Percentiles rank a stretch among this genome's conserved stretches.
phyloP scores from a whole-genome alignment of 1,284 basidiomycete species.

The Cryptococcus amylolentus region DNA sequence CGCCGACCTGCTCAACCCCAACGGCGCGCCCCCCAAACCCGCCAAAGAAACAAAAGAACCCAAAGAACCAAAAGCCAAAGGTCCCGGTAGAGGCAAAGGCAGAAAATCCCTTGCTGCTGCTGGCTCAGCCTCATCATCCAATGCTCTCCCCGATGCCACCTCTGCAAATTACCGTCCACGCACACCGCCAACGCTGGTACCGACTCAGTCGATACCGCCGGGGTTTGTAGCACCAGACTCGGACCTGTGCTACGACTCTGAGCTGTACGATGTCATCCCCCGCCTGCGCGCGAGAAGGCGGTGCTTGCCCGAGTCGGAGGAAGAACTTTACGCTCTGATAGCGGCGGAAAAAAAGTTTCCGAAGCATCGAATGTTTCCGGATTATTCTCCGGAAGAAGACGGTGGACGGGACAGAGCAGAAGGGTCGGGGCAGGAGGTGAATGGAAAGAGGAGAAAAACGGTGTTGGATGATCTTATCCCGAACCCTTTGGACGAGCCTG shows the following conservation, averaged over 20 bases:
- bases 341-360: neutral
- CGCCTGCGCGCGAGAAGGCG: neutral
- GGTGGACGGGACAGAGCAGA: neutral
- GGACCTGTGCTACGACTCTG: neutral
- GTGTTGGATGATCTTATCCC: neutral
- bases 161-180: neutral
- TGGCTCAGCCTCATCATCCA: neutral
- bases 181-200: neutral
- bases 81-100: neutral
- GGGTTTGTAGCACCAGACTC: neutral
- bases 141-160: neutral
- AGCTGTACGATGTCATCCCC: neutral
- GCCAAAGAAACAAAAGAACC: neutral
- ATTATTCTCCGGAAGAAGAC: neutral
- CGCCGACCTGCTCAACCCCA: neutral
- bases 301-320: neutral
- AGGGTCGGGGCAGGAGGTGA: neutral
- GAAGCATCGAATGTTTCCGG: neutral
- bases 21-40: neutral
- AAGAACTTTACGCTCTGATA: neutral
- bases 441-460: neutral
- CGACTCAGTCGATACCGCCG: neutral
- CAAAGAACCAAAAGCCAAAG: neutral
- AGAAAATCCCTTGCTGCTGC: neutral
- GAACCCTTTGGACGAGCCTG: slow-evolving; percentile 1